A percentile compares a stretch with the other conserved stretches of the same genome.
These are phyloP conservation scores for Corymbia citriodora DNA, from an alignment of 441 rosid genomes.

Conservation along the genomic window DNA sequence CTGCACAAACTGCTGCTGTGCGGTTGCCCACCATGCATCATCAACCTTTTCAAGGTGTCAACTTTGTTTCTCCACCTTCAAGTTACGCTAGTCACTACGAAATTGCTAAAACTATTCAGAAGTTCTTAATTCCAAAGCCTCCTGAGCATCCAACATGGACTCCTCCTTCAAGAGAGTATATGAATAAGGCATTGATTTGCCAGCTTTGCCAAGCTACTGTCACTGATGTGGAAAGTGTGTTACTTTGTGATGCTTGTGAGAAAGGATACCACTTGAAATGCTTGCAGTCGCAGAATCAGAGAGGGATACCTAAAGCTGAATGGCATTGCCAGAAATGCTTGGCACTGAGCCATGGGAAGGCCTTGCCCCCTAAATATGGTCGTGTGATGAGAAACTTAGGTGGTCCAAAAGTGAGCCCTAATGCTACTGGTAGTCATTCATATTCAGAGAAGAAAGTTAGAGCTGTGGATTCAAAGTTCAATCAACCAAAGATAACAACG, in stretches of 20 bases:
- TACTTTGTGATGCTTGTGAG: conserved; percentile 93
- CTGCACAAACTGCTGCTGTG: conserved; percentile 46
- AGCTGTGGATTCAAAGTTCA: conserved; percentile 28
- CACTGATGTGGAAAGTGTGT: conserved; percentile 76
- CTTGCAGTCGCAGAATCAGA: conserved; percentile 54
- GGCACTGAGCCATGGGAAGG: conserved; percentile 72
- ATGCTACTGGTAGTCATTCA: conserved; percentile 40
- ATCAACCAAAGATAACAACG: conserved; percentile 36
- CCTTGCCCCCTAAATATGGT: conserved; percentile 89
- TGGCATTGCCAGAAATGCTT: conserved; percentile 92
- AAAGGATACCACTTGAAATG: conserved; percentile 91
- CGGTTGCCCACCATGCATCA: conserved; percentile 39
- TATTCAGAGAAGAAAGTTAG: conserved; percentile 52
- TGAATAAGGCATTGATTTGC: conserved; percentile 70
- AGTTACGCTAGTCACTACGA: conserved; percentile 47
- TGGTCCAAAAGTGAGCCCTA: conserved; percentile 51
- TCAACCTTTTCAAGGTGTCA: conserved; percentile 55
- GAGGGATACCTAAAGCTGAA: conserved; percentile 72
- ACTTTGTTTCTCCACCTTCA: conserved; percentile 42
- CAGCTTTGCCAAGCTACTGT: conserved; percentile 56
- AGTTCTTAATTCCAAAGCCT: conserved; percentile 57
- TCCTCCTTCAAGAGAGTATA: conserved; percentile 95
- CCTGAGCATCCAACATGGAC: conserved; percentile 78
- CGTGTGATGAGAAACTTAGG: conserved; percentile 69
- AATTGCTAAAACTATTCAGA: conserved; percentile 70